Evolutionary conservation across 2,329 filamentous ascomycete species (phyloP).

Genomic region (Exophiala spinifera): DNA sequence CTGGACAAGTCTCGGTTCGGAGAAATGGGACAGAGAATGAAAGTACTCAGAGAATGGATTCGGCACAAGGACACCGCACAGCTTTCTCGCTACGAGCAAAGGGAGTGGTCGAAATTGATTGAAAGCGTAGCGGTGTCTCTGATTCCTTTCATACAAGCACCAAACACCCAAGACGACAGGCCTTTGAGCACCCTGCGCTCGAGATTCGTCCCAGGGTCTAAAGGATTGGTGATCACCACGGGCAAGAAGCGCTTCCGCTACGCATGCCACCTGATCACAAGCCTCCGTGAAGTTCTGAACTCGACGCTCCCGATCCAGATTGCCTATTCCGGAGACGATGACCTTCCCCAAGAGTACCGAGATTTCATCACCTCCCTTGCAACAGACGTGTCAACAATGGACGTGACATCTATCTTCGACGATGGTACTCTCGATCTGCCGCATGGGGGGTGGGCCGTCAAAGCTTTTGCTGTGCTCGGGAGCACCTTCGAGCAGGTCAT

Average conservation of each 20-base stretch:
- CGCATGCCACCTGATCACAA: constrained; percentile 23
- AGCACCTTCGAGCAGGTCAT: constrained; percentile 26
- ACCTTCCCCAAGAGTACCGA: constrained; percentile 12
- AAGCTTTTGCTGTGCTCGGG: constrained; percentile 25
- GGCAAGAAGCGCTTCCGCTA: constrained; percentile 18
- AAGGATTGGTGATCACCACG: constrained; percentile 21
- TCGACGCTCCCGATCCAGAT: constrained; percentile 27
- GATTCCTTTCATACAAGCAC: constrained; percentile 6
- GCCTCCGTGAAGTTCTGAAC: constrained; percentile 20
- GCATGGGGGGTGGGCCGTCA: constrained; percentile 22
- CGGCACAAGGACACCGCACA: background rate
- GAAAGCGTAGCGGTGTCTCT: constrained; percentile 1
- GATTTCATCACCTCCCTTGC: constrained; percentile 9
- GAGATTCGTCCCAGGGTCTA: constrained; percentile 3
- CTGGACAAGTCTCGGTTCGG: constrained; percentile 8
- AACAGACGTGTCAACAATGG: constrained; percentile 16
- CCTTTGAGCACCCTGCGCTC: constrained; percentile 1
- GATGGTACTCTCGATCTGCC: constrained; percentile 13
- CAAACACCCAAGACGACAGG: background rate
- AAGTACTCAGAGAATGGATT: constrained; percentile 7
- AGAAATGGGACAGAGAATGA: constrained; percentile 8
- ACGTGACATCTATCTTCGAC: constrained; percentile 21
- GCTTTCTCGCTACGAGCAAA: background rate
- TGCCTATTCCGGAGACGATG: constrained; percentile 25
- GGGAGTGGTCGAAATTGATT: constrained; percentile 6